Evolutionary conservation across 495 filamentous ascomycete species (phyloP).

Genomic region (Neohortaea acidophila): DNA sequence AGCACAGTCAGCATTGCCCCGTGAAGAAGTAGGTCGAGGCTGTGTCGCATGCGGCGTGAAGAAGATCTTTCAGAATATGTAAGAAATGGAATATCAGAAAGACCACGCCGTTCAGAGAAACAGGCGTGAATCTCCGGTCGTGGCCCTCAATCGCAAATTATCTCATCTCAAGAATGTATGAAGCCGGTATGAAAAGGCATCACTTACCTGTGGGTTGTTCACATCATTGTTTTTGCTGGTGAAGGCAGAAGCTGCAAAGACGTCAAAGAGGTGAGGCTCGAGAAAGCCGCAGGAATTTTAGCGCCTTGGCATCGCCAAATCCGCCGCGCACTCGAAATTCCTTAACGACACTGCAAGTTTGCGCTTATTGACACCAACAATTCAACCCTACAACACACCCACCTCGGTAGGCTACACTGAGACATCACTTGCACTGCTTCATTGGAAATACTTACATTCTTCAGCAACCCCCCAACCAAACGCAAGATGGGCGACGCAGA

Average conservation of each 20-base stretch:
- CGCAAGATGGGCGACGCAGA: slow-evolving; percentile 49
- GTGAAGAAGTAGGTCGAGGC: no score
- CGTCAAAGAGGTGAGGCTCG: no score
- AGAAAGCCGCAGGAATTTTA: no score
- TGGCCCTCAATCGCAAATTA: slow-evolving; percentile 96
- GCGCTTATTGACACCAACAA: background rate
- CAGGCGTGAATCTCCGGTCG: slow-evolving; percentile 72
- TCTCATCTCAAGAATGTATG: slow-evolving; percentile 74
- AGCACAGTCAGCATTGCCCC: no score
- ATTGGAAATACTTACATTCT: background rate
- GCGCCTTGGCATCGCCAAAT: no score
- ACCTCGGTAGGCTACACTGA: background rate
- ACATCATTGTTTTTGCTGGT: no score
- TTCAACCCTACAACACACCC: background rate
- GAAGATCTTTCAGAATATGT: slow-evolving; percentile 69
- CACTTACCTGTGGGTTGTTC: no score
- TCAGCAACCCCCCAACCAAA: background rate
- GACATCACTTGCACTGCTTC: background rate
- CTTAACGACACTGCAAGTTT: no score
- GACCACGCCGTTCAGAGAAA: slow-evolving; percentile 54
- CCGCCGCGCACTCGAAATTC: no score
- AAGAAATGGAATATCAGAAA: slow-evolving; percentile 86
- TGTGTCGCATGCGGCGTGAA: no score
- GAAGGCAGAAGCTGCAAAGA: no score
- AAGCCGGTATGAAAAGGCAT: no score